These are phyloP conservation scores for Yarrowia alimentaria DNA, from an alignment of 805 yeast genomes.

Conservation along the genomic window DNA sequence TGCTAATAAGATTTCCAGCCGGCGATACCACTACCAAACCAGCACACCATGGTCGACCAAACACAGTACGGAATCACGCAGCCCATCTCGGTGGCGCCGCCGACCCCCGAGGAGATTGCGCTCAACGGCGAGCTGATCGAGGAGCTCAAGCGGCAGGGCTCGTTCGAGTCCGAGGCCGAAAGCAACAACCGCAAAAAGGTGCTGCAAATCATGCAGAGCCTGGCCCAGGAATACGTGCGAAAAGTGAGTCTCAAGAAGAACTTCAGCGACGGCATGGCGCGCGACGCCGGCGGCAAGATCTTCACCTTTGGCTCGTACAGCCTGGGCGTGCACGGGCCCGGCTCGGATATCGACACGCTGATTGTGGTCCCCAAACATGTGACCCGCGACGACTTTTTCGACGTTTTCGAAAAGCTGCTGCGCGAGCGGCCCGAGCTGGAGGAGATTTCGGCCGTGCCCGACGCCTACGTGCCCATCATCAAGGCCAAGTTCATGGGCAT, in stretches of 20 bases:
- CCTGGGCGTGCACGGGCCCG: constrained; percentile 96
- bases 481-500: constrained; percentile 85
- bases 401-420: constrained; percentile 68
- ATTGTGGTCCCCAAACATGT: constrained; percentile 98
- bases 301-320: constrained; percentile 94
- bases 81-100: constrained; percentile 82
- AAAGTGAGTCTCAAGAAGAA: constrained; percentile 75
- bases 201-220: constrained; percentile 63
- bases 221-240: constrained; percentile 80
- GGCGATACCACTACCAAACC: too few species aligned
- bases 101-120: constrained; percentile 74
- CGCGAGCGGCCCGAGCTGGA: constrained; percentile 77
- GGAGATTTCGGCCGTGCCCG: constrained; percentile 91
- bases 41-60: constrained; percentile 7
- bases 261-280: constrained; percentile 97
- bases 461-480: constrained; percentile 96
- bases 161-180: constrained; percentile 84
- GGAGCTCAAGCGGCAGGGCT: constrained; percentile 77
- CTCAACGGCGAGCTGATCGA: constrained; percentile 73
- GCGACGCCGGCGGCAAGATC: constrained; percentile 96
- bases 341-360: constrained; percentile 94
- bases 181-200: constrained; percentile 78
- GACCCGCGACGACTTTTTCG: constrained; percentile 82
- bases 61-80: constrained; percentile 66
- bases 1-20: too few species aligned